A percentile compares a stretch with the other conserved stretches of the same genome.
Conservation (phyloP, 116 monocot species). For the Cymodocea nodosa region DNA sequence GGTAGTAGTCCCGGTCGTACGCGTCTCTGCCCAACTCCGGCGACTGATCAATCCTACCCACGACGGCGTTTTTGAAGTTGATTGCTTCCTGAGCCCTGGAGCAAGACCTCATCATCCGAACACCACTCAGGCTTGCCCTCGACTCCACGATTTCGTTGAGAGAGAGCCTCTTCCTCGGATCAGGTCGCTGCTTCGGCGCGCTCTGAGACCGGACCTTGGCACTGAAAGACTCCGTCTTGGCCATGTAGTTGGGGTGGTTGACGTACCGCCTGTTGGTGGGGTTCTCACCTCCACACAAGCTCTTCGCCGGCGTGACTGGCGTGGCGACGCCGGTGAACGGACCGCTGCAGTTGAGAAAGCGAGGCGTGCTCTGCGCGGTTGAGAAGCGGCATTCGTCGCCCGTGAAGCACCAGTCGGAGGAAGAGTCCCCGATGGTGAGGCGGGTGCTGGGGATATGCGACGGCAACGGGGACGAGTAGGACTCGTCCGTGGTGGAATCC, state of each 20-base stretch:
- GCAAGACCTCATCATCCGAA: conserved; percentile 46
- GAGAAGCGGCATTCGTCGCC: conserved; percentile 32
- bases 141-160: conserved; percentile 53
- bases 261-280: background rate
- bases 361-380: conserved; percentile 71
- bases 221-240: conserved; percentile 66
- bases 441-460: conserved; percentile 14
- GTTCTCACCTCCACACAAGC: conserved; percentile 17
- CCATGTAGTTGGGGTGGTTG: conserved; percentile 62
- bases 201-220: conserved; percentile 85
- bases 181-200: conserved; percentile 82
- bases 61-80: conserved; percentile 39
- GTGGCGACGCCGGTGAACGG: background rate
- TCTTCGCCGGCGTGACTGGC: conserved; percentile 64
- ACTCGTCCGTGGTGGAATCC: conserved; percentile 25
- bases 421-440: conserved; percentile 12
- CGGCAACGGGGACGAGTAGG: conserved; percentile 30
- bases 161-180: conserved; percentile 35
- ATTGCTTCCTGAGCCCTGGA: conserved; percentile 37
- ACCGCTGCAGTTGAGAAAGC: conserved; percentile 21
- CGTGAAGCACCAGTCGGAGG: conserved; percentile 41
- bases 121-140: conserved; percentile 46
- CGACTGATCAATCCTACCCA: conserved; percentile 27
- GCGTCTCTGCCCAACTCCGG: conserved; percentile 17
- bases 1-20: conserved; percentile 27